Evolutionary conservation across 78 protist species (phyloP).

Genomic region (Protostelium mycophagum): DNA sequence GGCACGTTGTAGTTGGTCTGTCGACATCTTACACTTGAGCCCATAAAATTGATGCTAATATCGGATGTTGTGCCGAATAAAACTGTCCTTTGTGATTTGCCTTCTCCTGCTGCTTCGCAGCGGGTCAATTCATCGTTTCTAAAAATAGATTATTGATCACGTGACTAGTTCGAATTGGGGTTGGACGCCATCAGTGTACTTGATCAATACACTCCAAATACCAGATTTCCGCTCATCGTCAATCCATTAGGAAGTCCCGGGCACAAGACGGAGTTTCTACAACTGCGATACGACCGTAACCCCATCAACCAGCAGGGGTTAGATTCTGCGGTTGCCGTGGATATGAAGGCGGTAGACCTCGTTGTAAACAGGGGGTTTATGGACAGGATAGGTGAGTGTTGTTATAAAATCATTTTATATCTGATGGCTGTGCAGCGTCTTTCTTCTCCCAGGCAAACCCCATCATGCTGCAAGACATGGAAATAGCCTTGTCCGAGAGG

Average conservation of each 20-base stretch:
- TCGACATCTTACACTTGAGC: background rate
- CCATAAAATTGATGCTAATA: too few relatives aligned
- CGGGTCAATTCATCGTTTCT: too few relatives aligned
- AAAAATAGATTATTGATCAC: too few relatives aligned
- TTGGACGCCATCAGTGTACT: background rate
- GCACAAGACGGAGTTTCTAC: background rate
- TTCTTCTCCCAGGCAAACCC: background rate
- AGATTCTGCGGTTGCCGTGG: background rate
- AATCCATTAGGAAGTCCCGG: background rate
- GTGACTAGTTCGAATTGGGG: background rate
- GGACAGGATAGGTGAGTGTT: background rate
- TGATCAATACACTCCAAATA: background rate
- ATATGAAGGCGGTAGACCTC: background rate
- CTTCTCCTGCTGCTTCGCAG: too few relatives aligned
- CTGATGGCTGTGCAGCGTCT: background rate
- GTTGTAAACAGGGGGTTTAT: background rate
- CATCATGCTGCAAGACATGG: background rate
- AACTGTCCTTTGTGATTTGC: too few relatives aligned
- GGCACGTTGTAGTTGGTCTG: background rate
- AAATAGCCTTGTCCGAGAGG: background rate
- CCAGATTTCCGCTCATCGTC: background rate
- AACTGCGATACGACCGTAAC: background rate
- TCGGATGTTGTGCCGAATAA: too few relatives aligned
- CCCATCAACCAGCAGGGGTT: background rate
- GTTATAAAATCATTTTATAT: background rate